Percentiles rank a stretch among this genome's conserved stretches.
Evolutionary conservation across 2,329 filamentous ascomycete species (phyloP).

Genomic region (Plectosphaerella cucumerina): DNA sequence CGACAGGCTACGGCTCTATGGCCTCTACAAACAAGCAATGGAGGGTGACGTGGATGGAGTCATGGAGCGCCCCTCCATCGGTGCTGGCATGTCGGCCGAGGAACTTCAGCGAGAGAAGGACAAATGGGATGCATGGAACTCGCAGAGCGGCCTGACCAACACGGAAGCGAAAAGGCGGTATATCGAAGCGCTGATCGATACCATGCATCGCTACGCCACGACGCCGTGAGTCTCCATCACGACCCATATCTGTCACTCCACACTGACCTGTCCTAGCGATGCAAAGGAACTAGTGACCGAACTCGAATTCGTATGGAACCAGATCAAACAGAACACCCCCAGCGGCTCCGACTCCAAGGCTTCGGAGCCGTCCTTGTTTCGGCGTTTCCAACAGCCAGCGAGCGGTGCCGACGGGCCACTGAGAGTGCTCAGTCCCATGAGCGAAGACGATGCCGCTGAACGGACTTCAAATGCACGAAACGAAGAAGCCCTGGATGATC

Average conservation of each 20-base stretch:
- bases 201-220: conserved; percentile 93
- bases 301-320: conserved; percentile 99
- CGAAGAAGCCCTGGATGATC: conserved; percentile 38
- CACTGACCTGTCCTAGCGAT: conserved; percentile 46
- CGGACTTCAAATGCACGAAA: conserved; percentile 44
- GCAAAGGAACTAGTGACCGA: conserved; percentile 85
- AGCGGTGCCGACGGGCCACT: conserved; percentile 53
- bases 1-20: conserved; percentile 89
- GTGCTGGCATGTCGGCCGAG: conserved; percentile 41
- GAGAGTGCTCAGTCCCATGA: conserved; percentile 78
- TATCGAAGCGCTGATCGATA: conserved; percentile 89
- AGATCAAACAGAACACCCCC: conserved; percentile 83
- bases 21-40: conserved; percentile 98
- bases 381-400: conserved; percentile 41
- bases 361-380: conserved; percentile 41
- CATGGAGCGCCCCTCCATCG: conserved; percentile 71
- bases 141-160: conserved; percentile 74
- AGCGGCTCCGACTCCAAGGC: conserved; percentile 60
- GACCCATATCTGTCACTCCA: not conserved
- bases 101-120: conserved; percentile 57
- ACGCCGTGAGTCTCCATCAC: conserved; percentile 57
- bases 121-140: conserved; percentile 94
- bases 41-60: conserved; percentile 94
- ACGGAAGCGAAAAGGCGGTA: conserved; percentile 94
- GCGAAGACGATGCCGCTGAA: conserved; percentile 71